Evolutionary conservation across 2,329 filamentous ascomycete genomes (phyloP).

Genomic region (Beauveria bassiana): DNA sequence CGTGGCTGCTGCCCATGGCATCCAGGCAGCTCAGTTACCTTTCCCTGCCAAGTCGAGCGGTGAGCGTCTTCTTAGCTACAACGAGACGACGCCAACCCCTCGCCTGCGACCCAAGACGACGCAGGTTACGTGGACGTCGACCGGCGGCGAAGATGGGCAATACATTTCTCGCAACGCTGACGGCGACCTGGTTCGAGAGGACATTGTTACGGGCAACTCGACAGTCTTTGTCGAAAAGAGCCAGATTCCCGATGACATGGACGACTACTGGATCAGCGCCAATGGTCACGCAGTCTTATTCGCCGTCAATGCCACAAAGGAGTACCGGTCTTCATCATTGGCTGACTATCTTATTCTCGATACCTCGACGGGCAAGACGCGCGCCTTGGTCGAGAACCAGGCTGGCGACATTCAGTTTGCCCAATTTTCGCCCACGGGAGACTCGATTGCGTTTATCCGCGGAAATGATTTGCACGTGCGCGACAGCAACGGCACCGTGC

Average conservation of each 20-base stretch:
- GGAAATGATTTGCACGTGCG: constrained; percentile 56
- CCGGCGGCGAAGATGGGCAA: constrained; percentile 50
- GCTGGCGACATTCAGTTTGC: constrained; percentile 61
- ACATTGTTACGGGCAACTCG: constrained; percentile 48
- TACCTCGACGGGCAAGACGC: constrained; percentile 45
- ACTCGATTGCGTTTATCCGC: constrained; percentile 59
- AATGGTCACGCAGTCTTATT: constrained; percentile 53
- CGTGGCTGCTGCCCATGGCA: not conserved
- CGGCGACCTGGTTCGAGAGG: constrained; percentile 51
- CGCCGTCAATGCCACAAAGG: constrained; percentile 58
- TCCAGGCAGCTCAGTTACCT: not conserved
- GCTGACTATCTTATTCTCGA: constrained; percentile 60
- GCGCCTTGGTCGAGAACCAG: constrained; percentile 51
- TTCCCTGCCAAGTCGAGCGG: constrained; percentile 43
- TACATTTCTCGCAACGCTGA: constrained; percentile 46
- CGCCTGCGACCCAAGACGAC: constrained; percentile 38
- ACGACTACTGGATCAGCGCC: constrained; percentile 54
- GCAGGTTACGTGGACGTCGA: constrained; percentile 48
- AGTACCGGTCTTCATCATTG: constrained; percentile 62
- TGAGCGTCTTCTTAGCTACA: constrained; percentile 49
- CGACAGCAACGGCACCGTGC: constrained; percentile 39
- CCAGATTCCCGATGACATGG: constrained; percentile 45
- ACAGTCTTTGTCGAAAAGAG: constrained; percentile 50
- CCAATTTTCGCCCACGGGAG: constrained; percentile 48
- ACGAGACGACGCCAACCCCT: constrained; percentile 45